Evolutionary conservation across 164 flowering plant species (phyloP).

Genomic region (Magnolia kwangsiensis): DNA sequence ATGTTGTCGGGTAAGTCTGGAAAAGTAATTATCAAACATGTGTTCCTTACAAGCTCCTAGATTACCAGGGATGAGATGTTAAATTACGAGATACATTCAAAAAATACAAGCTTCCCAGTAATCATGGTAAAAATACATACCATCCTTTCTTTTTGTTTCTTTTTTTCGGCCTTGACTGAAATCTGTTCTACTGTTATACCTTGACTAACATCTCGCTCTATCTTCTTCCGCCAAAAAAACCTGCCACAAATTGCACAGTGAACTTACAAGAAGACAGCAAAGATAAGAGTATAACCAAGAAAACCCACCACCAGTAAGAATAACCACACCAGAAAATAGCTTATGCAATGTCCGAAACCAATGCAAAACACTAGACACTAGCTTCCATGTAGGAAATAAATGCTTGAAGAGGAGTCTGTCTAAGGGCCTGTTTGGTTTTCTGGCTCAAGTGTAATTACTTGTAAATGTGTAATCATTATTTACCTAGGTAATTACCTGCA

Average conservation of each 20-base stretch:
- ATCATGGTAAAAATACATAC: slow-evolving; percentile 31
- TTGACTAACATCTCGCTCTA: slow-evolving; percentile 75
- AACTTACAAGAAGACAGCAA: neutral
- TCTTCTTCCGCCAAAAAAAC: slow-evolving; percentile 99
- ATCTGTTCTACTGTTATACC: slow-evolving; percentile 63
- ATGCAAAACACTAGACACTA: too few relatives aligned
- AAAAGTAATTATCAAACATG: neutral
- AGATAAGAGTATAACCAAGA: too few relatives aligned
- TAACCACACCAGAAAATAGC: too few relatives aligned
- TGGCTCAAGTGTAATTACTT: too few relatives aligned
- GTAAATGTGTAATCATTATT: too few relatives aligned
- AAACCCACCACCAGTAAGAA: too few relatives aligned
- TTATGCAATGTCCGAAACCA: too few relatives aligned
- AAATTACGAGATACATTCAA: neutral
- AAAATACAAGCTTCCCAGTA: neutral
- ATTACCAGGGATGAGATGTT: neutral
- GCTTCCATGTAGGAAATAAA: too few relatives aligned
- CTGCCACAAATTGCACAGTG: slow-evolving; percentile 28
- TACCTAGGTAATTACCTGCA: too few relatives aligned
- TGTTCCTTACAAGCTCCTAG: neutral
- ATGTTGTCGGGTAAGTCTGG: neutral
- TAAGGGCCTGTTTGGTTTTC: too few relatives aligned
- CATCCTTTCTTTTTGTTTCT: slow-evolving; percentile 77
- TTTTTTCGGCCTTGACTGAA: slow-evolving; percentile 73
- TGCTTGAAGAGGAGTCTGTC: too few relatives aligned